Evolutionary conservation across 345 rosid genomes (phyloP).

Genomic region (Aquilaria malaccensis): DNA sequence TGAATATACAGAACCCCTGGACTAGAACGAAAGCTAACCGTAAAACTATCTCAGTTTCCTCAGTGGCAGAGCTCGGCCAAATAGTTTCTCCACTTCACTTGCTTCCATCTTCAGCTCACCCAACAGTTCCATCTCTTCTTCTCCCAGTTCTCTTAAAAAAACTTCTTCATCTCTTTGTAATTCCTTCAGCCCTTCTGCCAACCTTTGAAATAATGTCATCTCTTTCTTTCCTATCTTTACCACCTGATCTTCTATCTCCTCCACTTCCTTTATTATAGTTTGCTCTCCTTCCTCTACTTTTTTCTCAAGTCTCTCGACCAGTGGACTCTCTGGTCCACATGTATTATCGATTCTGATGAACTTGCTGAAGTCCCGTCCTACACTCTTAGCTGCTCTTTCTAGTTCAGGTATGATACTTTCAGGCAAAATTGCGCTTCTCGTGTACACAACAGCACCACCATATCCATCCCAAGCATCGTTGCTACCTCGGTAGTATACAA

Average conservation of each 20-base stretch:
- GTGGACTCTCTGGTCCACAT: slow-evolving; percentile 90
- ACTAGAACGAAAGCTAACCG: slow-evolving; percentile 2
- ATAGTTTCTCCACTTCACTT: slow-evolving; percentile 65
- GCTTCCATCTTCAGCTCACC: slow-evolving; percentile 79
- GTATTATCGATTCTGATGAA: slow-evolving; percentile 66
- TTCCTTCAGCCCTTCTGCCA: slow-evolving; percentile 66
- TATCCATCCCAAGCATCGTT: slow-evolving; percentile 99
- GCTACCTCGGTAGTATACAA: slow-evolving; percentile 79
- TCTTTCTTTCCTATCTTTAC: slow-evolving; percentile 60
- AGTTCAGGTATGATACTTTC: slow-evolving; percentile 74
- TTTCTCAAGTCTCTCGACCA: slow-evolving; percentile 85
- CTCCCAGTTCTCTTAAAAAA: slow-evolving; percentile 47
- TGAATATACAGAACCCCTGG: background rate
- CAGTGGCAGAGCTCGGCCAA: slow-evolving; percentile 59
- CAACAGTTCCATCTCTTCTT: slow-evolving; percentile 79
- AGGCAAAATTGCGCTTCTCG: slow-evolving; percentile 71
- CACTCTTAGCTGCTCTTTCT: slow-evolving; percentile 64
- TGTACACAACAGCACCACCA: slow-evolving; percentile 92
- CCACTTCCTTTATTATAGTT: slow-evolving; percentile 59
- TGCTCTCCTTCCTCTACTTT: slow-evolving; percentile 84
- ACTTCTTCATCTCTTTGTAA: slow-evolving; percentile 62
- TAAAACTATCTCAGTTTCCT: slow-evolving; percentile 55
- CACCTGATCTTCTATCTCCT: slow-evolving; percentile 51
- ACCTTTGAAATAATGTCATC: slow-evolving; percentile 59
- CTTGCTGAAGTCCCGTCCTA: slow-evolving; percentile 74